Evolutionary conservation across 1,284 basidiomycete genomes (phyloP).

Genomic region (Schizophyllum amplum): DNA sequence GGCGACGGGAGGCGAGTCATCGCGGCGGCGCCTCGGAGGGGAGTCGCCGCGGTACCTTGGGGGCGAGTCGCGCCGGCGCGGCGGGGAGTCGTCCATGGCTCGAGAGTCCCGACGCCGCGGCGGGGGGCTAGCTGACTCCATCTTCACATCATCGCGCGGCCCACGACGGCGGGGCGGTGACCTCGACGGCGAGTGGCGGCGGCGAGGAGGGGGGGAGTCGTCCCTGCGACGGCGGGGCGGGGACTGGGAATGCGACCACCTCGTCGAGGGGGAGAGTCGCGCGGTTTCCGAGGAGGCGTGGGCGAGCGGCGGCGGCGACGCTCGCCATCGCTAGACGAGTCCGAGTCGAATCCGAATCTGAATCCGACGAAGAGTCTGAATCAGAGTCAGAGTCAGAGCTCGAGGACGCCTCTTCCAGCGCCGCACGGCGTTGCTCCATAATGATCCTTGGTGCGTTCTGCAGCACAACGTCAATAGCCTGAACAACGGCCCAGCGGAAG

Average conservation of each 20-base stretch:
- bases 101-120: slow-evolving; percentile 22
- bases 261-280: slow-evolving; percentile 15
- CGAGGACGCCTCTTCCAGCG: slow-evolving; percentile 68
- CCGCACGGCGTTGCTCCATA: slow-evolving; percentile 86
- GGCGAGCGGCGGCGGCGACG: slow-evolving; percentile 10
- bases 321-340: slow-evolving; percentile 17
- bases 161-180: slow-evolving; percentile 19
- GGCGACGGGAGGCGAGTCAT: slow-evolving; percentile 16
- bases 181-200: slow-evolving; percentile 18
- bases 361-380: slow-evolving; percentile 27
- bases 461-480: slow-evolving; percentile 3
- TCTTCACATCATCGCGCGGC: slow-evolving; percentile 22
- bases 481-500: neutral
- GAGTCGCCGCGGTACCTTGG: slow-evolving; percentile 17
- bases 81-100: slow-evolving; percentile 16
- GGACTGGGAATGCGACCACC: slow-evolving; percentile 18
- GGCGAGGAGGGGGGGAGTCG: slow-evolving; percentile 17
- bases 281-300: slow-evolving; percentile 7
- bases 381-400: slow-evolving; percentile 29
- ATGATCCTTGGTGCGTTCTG: slow-evolving; percentile 88
- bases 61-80: slow-evolving; percentile 19
- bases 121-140: slow-evolving; percentile 17
- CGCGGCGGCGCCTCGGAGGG: slow-evolving; percentile 15
- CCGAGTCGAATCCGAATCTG: slow-evolving; percentile 32
- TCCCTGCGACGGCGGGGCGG: slow-evolving; percentile 26